Conservation (phyloP, 306 rosid genomes). For the Acacia acuminata region DNA sequence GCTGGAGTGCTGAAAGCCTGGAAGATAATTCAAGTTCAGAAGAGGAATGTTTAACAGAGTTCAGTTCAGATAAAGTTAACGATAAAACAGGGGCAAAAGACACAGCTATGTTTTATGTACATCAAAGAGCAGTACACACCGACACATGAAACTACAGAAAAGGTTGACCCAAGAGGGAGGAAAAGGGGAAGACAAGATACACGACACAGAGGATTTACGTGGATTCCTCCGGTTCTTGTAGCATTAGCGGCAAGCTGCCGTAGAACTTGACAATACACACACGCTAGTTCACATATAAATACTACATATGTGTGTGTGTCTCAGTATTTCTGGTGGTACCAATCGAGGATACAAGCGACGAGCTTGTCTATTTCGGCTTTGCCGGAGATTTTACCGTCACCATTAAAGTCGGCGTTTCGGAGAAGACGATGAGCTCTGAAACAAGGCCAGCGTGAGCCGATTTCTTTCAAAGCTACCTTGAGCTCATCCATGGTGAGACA, state of each 20-base stretch:
- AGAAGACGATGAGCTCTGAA: background rate
- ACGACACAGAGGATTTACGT: background rate
- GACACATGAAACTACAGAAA: background rate
- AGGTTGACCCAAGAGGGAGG: no score
- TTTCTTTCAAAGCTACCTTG: conserved; percentile 10
- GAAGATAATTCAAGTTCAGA: background rate
- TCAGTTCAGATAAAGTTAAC: background rate
- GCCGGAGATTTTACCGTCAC: conserved; percentile 20
- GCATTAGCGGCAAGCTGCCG: background rate
- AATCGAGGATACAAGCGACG: background rate
- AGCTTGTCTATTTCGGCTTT: background rate
- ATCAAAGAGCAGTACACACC: background rate
- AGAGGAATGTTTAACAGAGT: background rate
- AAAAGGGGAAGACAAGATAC: background rate
- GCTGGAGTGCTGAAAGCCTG: no score
- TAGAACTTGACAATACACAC: background rate
- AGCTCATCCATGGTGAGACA: conserved; percentile 18
- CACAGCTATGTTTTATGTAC: background rate
- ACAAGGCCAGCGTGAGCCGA: conserved; percentile 2
- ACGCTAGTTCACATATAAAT: background rate
- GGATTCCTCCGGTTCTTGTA: background rate
- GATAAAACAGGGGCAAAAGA: background rate
- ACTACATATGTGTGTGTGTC: background rate
- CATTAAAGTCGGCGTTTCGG: background rate
- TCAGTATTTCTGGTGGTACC: background rate